Conservation (phyloP, 2,329 filamentous ascomycete species). For the Monosporascus sp. region DNA sequence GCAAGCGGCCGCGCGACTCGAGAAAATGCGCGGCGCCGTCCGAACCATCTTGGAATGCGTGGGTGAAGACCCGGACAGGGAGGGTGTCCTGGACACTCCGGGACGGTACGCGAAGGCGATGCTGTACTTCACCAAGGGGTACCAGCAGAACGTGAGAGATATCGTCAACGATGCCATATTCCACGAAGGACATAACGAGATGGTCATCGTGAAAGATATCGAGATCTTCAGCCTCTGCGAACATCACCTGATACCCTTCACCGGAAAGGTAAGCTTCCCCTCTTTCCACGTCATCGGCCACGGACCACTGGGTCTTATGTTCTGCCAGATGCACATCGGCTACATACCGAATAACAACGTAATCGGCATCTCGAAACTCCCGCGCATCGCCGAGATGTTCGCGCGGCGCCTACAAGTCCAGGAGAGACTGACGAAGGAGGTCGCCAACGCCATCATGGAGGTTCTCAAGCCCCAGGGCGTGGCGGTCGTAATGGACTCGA, state of each 20-base stretch:
- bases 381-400: slow-evolving; percentile 96
- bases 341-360: slow-evolving; percentile 89
- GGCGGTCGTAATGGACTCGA: slow-evolving; percentile 95
- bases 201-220: slow-evolving; percentile 97
- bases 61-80: slow-evolving; percentile 62
- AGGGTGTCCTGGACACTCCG: slow-evolving; percentile 64
- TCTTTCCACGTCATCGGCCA: slow-evolving; percentile 7
- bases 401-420: slow-evolving; percentile 89
- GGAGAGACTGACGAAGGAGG: slow-evolving; percentile 92
- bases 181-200: slow-evolving; percentile 92
- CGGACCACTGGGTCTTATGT: neutral
- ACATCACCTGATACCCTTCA: slow-evolving; percentile 95
- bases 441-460: slow-evolving; percentile 89
- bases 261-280: slow-evolving; percentile 67
- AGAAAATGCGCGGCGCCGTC: slow-evolving; percentile 57
- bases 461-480: slow-evolving; percentile 91
- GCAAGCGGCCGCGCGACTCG: slow-evolving; percentile 45
- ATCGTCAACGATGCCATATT: slow-evolving; percentile 94
- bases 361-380: slow-evolving; percentile 91
- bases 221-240: slow-evolving; percentile 93
- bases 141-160: slow-evolving; percentile 87
- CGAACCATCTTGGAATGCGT: slow-evolving; percentile 63
- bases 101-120: slow-evolving; percentile 91
- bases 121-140: slow-evolving; percentile 93
- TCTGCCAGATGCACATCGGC: slow-evolving; percentile 85